Base-by-base conservation (phyloP, 2,329 filamentous ascomycete species). In the Cordyceps javanica region DNA sequence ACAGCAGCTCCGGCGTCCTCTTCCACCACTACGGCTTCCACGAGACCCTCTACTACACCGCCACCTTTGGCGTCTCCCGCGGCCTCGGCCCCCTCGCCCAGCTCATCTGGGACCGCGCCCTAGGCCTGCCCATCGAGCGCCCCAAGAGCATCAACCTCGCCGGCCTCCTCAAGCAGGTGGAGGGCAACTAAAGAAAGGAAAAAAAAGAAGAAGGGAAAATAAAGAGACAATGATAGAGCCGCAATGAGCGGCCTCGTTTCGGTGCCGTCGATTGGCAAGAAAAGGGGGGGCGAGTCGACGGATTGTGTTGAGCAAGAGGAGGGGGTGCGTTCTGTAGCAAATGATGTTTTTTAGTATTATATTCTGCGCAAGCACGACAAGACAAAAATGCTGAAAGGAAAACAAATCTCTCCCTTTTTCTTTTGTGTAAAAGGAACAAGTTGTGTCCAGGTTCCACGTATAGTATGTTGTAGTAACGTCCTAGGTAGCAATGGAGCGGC, bases 11-110 rank as follows among this genome's bases (percentile, higher is more conserved):
- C 0, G 94, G 94, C 62, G 92, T 97, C 6, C 82, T 99, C 50
- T 97, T 99, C 85, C 88, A 97, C 75, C 91, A 97, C 79, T 99
- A 96, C 72, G 94, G 93, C 59, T 96, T 99, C 85, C 88, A 90
- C 72, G 91, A 97, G 78, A 96, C 93, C 0, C 81, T 97, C 11
- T 99, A 97, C 80, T 99, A 97, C 78, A 87, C 85, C 4, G 85
- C 83, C 59, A 88, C 85, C 0, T 88, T 88, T 62, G 86, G 85
- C 61, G 85, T 88, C 13, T 86, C 82, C 60, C 77, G 85, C 64
- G 85, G 85, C 55, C 78, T 99, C 16, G 94, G 94, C 8, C 94
- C 94, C 23, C 80, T 99, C 50, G 91, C 91, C 44, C 94, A 99
- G 75, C 81, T 99, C 62, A 88, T 99, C 71, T 97, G 94, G 94